Evolutionary conservation across 1,139 yeast genomes (phyloP).

Genomic region (Saccharomyces pastorianus): DNA sequence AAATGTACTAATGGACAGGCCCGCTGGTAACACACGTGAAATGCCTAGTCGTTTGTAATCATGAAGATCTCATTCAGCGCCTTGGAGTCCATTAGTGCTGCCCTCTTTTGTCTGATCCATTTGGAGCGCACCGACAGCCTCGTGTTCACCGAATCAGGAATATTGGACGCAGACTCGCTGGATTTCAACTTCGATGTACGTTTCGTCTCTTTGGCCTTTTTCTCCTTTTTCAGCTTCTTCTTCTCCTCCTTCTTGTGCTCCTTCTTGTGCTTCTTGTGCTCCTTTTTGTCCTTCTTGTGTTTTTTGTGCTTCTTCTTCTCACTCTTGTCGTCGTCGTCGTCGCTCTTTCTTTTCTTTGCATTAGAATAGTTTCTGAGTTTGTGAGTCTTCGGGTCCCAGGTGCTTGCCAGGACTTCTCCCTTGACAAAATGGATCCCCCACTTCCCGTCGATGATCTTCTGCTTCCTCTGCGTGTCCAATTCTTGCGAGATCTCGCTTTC

Average conservation of each 20-base stretch:
- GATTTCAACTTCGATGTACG: slow-evolving; percentile 13
- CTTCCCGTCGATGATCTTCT: slow-evolving; percentile 62
- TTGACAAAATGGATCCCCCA: slow-evolving; percentile 83
- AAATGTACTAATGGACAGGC: background rate
- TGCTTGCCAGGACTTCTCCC: slow-evolving; percentile 76
- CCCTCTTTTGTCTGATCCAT: slow-evolving; percentile 82
- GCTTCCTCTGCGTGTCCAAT: slow-evolving; percentile 57
- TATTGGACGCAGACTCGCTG: slow-evolving; percentile 18
- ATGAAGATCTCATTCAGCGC: slow-evolving; percentile 88
- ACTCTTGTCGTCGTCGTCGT: background rate
- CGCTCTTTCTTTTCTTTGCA: background rate
- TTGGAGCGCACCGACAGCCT: slow-evolving; percentile 73
- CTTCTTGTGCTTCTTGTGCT: slow-evolving; percentile 20
- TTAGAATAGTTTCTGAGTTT: slow-evolving; percentile 28
- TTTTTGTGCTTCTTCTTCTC: slow-evolving; percentile 1
- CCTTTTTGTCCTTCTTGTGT: slow-evolving; percentile 2
- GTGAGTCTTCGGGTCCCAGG: slow-evolving; percentile 67
- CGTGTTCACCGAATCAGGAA: slow-evolving; percentile 42
- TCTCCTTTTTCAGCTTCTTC: slow-evolving; percentile 24
- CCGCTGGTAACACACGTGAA: background rate
- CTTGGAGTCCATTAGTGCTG: slow-evolving; percentile 81
- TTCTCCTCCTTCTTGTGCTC: slow-evolving; percentile 29
- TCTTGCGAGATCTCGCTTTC: slow-evolving; percentile 53
- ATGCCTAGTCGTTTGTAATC: slow-evolving; percentile 44
- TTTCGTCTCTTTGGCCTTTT: slow-evolving; percentile 29